phyloP scores from a whole-genome alignment of 352 stramenopile species.

The Phytophthora syringae region DNA sequence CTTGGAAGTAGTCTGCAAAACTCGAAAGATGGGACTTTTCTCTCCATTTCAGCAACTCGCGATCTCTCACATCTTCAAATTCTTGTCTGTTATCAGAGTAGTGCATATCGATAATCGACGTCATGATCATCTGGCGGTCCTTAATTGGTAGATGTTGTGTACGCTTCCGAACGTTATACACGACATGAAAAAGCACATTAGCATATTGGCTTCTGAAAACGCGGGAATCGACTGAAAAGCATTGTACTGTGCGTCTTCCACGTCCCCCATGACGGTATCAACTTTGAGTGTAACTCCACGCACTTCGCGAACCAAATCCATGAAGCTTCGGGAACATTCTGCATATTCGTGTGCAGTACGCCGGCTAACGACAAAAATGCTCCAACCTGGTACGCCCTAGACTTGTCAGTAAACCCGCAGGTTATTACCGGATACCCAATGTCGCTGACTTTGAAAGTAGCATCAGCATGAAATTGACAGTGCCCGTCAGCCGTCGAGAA shows the following conservation, averaged over 20 bases:
- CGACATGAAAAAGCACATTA: conserved; percentile 8
- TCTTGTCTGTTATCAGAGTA: neutral
- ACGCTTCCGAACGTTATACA: conserved; percentile 9
- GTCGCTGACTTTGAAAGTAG: conserved; percentile 12
- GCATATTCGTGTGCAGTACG: conserved; percentile 3
- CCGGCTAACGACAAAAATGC: conserved; percentile 4
- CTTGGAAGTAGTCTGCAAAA: conserved; percentile 3
- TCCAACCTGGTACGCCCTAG: conserved; percentile 2
- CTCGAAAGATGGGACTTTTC: neutral
- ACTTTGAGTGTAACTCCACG: neutral
- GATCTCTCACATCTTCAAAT: neutral
- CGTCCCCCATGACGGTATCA: neutral
- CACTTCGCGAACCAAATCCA: neutral
- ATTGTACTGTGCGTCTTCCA: conserved; percentile 2
- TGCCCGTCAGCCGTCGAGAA: neutral
- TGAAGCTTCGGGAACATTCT: conserved; percentile 7
- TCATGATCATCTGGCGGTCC: neutral
- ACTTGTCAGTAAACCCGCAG: conserved; percentile 8
- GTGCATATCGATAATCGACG: neutral
- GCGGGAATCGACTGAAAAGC: neutral
- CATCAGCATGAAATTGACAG: conserved; percentile 4
- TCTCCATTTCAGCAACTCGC: neutral
- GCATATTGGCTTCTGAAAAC: conserved; percentile 1
- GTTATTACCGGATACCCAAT: conserved; percentile 2
- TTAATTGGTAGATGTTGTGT: neutral